These are phyloP conservation scores for Spergularia marina DNA, from an alignment of 148 eudicot genomes.

Conservation along the genomic window DNA sequence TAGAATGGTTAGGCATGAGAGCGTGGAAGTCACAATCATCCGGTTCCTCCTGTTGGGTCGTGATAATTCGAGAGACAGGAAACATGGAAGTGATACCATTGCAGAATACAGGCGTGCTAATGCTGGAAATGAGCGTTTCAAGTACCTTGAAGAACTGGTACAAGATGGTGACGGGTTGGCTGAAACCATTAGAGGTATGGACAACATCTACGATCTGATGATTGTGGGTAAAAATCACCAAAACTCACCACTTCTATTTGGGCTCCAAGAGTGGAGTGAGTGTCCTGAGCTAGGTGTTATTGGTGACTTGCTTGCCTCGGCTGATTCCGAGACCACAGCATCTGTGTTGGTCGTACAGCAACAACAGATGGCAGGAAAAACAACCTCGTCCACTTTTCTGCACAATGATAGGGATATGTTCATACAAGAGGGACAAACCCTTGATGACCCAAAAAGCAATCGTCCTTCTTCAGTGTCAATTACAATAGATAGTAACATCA, in stretches of 20 bases:
- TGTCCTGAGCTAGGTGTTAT: slow-evolving; percentile 68
- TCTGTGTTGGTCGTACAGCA: slow-evolving; percentile 76
- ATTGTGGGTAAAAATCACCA: slow-evolving; percentile 55
- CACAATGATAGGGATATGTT: slow-evolving; percentile 19
- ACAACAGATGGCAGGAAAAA: slow-evolving; percentile 40
- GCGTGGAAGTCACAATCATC: slow-evolving; percentile 44
- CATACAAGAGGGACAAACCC: slow-evolving; percentile 18
- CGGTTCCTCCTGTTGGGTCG: slow-evolving; percentile 52
- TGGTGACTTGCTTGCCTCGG: slow-evolving; percentile 60
- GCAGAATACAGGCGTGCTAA: slow-evolving; percentile 34
- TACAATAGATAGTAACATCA: slow-evolving; percentile 20
- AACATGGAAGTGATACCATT: slow-evolving; percentile 38
- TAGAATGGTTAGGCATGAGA: slow-evolving; percentile 51
- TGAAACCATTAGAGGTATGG: slow-evolving; percentile 36
- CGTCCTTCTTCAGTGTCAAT: slow-evolving; percentile 13
- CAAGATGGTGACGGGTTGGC: slow-evolving; percentile 58
- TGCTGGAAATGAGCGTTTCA: slow-evolving; percentile 33
- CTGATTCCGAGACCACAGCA: slow-evolving; percentile 43
- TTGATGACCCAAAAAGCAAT: slow-evolving; percentile 1
- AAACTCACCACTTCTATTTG: slow-evolving; percentile 38
- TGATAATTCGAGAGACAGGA: slow-evolving; percentile 43
- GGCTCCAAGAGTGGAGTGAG: slow-evolving; percentile 67
- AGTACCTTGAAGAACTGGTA: slow-evolving; percentile 49
- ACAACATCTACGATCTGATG: slow-evolving; percentile 40
- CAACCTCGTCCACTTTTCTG: not conserved